A percentile compares a stretch with the other conserved stretches of the same genome.
These are phyloP conservation scores for Metschnikowia dekortorum DNA, from an alignment of 805 yeast species.

Conservation along the genomic window DNA sequence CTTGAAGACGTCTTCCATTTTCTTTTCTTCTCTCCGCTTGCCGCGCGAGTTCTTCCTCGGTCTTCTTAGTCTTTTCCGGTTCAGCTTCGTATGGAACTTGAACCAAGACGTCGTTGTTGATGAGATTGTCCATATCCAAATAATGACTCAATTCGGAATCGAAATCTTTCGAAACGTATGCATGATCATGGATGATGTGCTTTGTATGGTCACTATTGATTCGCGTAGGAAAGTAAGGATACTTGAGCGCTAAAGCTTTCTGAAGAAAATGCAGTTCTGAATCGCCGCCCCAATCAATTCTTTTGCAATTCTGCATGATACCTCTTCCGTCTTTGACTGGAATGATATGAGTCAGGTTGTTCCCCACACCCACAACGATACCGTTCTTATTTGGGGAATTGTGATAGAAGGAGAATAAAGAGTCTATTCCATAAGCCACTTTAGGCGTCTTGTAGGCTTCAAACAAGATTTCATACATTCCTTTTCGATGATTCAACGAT, in stretches of 20 bases:
- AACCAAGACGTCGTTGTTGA: conserved; percentile 64
- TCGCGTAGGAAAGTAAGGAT: conserved; percentile 86
- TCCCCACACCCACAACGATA: conserved; percentile 76
- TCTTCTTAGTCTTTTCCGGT: conserved; percentile 57
- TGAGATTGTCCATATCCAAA: conserved; percentile 61
- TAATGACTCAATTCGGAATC: conserved; percentile 53
- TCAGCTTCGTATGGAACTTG: conserved; percentile 73
- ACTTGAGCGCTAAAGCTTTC: conserved; percentile 67
- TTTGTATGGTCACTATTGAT: conserved; percentile 61
- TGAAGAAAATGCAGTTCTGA: conserved; percentile 62
- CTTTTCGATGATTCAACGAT: conserved; percentile 63
- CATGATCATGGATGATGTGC: conserved; percentile 65
- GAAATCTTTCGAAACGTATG: conserved; percentile 72
- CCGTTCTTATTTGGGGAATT: conserved; percentile 54
- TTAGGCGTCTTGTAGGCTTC: conserved; percentile 77
- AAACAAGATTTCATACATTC: conserved; percentile 77
- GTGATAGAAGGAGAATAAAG: conserved; percentile 69
- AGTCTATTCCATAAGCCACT: conserved; percentile 77
- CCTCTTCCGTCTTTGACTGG: conserved; percentile 78
- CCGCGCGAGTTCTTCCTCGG: conserved; percentile 64
- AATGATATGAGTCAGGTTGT: conserved; percentile 75
- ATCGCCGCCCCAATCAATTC: conserved; percentile 91
- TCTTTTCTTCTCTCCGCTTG: conserved; percentile 80
- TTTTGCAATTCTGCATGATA: conserved; percentile 58
- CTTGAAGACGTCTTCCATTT: conserved; percentile 84